A percentile compares a stretch with the other conserved stretches of the same genome.
phyloP scores from a whole-genome alignment of 1,139 yeast species.

The Eremothecium gossypii region DNA sequence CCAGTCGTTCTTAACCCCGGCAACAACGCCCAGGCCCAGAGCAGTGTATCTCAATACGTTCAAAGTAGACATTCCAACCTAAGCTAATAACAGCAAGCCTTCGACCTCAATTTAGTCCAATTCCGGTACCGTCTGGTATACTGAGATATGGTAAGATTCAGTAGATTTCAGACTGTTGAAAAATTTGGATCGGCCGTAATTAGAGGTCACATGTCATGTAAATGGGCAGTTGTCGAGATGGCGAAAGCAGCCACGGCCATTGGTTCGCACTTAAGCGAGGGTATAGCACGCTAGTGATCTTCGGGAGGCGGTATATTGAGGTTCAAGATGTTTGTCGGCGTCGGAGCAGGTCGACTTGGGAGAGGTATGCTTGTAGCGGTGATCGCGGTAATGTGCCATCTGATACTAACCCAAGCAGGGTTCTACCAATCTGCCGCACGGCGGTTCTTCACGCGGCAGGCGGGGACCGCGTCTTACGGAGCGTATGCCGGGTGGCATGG shows the following conservation, averaged over 20 bases:
- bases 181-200: no score
- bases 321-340: conserved; percentile 5
- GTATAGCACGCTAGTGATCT: no score
- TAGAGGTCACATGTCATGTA: no score
- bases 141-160: background rate
- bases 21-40: conserved; percentile 78
- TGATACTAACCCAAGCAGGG: conserved; percentile 7
- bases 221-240: no score
- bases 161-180: no score
- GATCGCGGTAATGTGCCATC: background rate
- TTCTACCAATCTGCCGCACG: conserved; percentile 4
- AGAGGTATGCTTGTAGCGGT: conserved; percentile 7
- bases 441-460: conserved; percentile 1
- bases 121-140: no score
- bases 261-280: no score
- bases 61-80: conserved; percentile 36
- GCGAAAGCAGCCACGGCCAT: no score
- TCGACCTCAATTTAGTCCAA: no score
- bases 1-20: conserved; percentile 83
- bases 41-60: conserved; percentile 85
- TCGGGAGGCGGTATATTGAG: background rate
- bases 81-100: background rate
- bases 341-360: conserved; percentile 3
- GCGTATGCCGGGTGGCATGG: conserved; percentile 3
- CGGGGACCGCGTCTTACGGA: conserved; percentile 5